Evolutionary conservation across 73 alveolate genomes (phyloP).

Genomic region (Effrenium voratum): DNA sequence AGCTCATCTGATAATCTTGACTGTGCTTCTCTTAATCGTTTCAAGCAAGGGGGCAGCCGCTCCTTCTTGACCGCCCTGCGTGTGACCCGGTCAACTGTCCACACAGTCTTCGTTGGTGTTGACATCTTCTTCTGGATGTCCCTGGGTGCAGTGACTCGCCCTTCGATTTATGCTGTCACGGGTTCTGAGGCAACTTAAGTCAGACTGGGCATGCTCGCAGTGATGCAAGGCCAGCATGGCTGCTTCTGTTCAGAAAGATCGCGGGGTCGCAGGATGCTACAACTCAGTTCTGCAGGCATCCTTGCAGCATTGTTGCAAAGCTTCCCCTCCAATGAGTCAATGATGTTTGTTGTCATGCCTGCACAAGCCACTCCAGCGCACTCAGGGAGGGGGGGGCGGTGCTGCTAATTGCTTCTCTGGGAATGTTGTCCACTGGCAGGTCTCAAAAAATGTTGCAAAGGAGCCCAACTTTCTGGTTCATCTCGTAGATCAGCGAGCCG

Average conservation of each 20-base stretch:
- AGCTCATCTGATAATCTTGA: not conserved
- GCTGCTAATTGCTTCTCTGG: not conserved
- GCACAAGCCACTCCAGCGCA: not conserved
- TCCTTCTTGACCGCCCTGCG: conserved; percentile 81
- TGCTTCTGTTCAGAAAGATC: too few species aligned
- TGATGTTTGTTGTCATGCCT: not conserved
- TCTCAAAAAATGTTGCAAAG: not conserved
- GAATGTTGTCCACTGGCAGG: not conserved
- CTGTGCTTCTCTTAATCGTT: not conserved
- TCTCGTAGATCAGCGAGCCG: conserved; percentile 88
- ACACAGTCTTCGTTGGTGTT: conserved; percentile 74
- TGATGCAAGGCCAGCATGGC: too few species aligned
- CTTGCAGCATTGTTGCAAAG: too few species aligned
- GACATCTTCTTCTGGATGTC: conserved; percentile 93
- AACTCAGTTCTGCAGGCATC: too few species aligned
- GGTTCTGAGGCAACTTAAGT: too few species aligned
- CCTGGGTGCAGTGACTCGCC: too few species aligned
- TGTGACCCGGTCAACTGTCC: conserved; percentile 89
- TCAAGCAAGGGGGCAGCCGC: not conserved
- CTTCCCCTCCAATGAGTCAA: too few species aligned
- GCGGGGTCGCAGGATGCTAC: too few species aligned
- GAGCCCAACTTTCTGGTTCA: conserved; percentile 81
- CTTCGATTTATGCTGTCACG: too few species aligned
- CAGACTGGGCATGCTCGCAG: too few species aligned
- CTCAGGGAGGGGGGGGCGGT: not conserved